Percentiles rank a stretch among this genome's conserved stretches.
These are phyloP conservation scores for Mycena sanguinolenta DNA, from an alignment of 768 basidiomycete genomes.

Conservation along the genomic window DNA sequence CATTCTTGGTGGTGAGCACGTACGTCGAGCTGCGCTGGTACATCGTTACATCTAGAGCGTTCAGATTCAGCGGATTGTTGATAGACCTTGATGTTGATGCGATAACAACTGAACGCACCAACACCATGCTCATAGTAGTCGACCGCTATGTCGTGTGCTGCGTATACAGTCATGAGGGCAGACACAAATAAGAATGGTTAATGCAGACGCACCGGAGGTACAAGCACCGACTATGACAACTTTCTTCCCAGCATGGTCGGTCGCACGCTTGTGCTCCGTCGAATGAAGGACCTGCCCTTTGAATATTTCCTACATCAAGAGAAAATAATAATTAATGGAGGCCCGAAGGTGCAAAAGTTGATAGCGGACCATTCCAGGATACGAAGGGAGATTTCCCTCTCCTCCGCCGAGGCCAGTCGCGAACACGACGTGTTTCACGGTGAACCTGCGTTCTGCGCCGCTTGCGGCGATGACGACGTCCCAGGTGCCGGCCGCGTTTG, in stretches of 20 bases:
- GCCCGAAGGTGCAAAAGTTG: neutral
- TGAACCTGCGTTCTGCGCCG: conserved; percentile 51
- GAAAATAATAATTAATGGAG: neutral
- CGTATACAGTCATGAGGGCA: neutral
- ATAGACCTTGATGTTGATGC: neutral
- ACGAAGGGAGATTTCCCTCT: conserved; percentile 57
- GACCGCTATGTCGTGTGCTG: conserved; percentile 29
- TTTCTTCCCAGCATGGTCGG: conserved; percentile 68
- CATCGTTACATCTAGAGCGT: conserved; percentile 47
- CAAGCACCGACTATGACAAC: conserved; percentile 74
- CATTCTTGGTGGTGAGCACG: conserved; percentile 54
- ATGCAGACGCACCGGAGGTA: conserved; percentile 56
- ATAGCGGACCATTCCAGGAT: conserved; percentile 56
- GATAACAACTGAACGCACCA: conserved; percentile 3
- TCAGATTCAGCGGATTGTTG: too few species aligned
- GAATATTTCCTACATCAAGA: conserved; percentile 52
- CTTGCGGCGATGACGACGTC: conserved; percentile 51
- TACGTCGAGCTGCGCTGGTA: conserved; percentile 61
- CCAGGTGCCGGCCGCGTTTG: conserved; percentile 54
- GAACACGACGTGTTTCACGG: conserved; percentile 65
- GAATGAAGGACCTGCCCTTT: conserved; percentile 70
- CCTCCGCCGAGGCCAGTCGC: conserved; percentile 67
- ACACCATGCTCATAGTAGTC: conserved; percentile 29
- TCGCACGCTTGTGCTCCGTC: conserved; percentile 57
- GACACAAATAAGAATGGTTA: neutral